A percentile compares a stretch with the other conserved stretches of the same genome.
phyloP scores from a whole-genome alignment of 2,329 filamentous ascomycete genomes.

The Aureobasidium sp. region DNA sequence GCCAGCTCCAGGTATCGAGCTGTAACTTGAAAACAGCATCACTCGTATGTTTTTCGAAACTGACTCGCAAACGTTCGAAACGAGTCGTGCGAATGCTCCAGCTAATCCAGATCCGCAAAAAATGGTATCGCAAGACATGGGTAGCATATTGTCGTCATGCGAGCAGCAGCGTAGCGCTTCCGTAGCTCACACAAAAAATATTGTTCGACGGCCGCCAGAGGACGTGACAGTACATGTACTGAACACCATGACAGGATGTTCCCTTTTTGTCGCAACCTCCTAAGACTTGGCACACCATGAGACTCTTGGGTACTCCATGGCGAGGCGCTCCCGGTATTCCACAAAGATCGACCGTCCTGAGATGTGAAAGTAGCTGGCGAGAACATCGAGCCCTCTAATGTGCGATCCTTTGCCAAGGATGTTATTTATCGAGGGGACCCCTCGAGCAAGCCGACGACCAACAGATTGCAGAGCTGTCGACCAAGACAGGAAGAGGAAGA shows the following conservation, averaged over 20 bases:
- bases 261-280: no score
- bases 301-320: neutral
- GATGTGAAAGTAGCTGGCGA: neutral
- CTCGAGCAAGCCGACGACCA: neutral
- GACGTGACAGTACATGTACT: neutral
- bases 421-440: neutral
- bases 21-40: no score
- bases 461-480: neutral
- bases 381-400: neutral
- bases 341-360: neutral
- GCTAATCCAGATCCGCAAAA: no score
- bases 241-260: neutral
- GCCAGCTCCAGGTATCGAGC: no score
- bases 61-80: no score
- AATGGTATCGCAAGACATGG: no score
- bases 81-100: no score
- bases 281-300: neutral
- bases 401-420: neutral
- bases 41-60: no score
- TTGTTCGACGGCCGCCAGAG: neutral
- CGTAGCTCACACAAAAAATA: neutral
- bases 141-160: neutral
- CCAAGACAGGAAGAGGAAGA: neutral
- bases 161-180: neutral
- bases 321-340: neutral